Base-by-base conservation (phyloP, 257 asterid species). In the Euphrasia confusa region DNA sequence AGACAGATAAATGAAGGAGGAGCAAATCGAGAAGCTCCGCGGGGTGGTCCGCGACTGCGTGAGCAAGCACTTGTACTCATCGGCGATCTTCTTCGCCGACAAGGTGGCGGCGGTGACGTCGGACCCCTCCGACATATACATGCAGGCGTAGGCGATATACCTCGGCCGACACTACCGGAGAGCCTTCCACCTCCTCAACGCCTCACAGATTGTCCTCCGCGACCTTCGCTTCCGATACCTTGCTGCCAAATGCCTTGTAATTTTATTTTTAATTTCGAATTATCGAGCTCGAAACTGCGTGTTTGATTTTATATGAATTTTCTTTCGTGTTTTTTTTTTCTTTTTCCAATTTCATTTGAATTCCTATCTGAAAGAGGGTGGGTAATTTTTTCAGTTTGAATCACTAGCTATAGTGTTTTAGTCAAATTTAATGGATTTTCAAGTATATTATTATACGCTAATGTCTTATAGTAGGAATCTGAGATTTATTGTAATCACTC, bases 131-230 rank as follows among this genome's bases (percentile, higher is more conserved):
- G 99, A 93, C 60, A 85, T 93, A 37, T 93, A 93, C 61, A 93
- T 93, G 97, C 99, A 93, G 79, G 97, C 99, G 11, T 97, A 93
- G 81, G 99, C 99, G 12, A 84, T 93, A 28, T 93, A 80, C 80
- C 89, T 93, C 17, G 97, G 97, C 58, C 83, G 95, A 7, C 97
- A 93, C 57, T 93, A 84, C 54, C 97, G 99, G 64, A 89, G 97
- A 18, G 96, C 99, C 30, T 93, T 86, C 73, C 99, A 93, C 74
- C 95, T 93, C 68, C 90, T 93, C 52, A 93, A 93, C 57, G 95
- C 97, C 67, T 92, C 99, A 45, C 96, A 93, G 62, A 87, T 89
- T 40, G 96, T 93, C 45, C 94, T 83, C 54, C 94, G 97, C n/a
- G 99, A 93, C 83, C 96, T 89, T 66, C 96, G 99, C 1, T 93